Percentiles rank a stretch among this genome's conserved stretches.
Conservation (phyloP, 192 early-diverging fungal species). For the Backusella australiensis region DNA sequence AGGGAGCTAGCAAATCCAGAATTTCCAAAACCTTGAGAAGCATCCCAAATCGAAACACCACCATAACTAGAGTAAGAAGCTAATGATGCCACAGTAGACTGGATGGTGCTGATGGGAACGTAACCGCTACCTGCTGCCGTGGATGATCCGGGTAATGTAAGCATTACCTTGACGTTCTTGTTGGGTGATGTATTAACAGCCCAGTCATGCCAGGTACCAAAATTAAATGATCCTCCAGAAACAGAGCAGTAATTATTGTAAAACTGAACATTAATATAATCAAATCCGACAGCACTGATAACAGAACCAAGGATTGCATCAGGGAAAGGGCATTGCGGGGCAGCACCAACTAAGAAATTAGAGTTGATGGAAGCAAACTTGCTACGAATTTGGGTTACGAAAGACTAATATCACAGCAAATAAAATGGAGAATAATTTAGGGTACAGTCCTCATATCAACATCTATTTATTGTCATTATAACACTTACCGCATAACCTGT, state of each 20-base stretch:
- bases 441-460: not conserved
- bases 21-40: slow-evolving; percentile 60
- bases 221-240: slow-evolving; percentile 61
- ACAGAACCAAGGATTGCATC: slow-evolving; percentile 63
- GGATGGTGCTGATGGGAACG: slow-evolving; percentile 48
- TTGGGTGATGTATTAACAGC: slow-evolving; percentile 57
- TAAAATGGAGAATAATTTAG: not conserved
- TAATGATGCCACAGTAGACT: slow-evolving; percentile 34
- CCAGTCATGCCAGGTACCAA: slow-evolving; percentile 70
- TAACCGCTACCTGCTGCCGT: slow-evolving; percentile 62
- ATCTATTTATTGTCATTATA: not conserved
- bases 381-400: slow-evolving; percentile 55
- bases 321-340: slow-evolving; percentile 77
- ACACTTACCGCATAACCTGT: slow-evolving; percentile 47
- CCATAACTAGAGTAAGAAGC: slow-evolving; percentile 58
- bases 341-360: slow-evolving; percentile 57
- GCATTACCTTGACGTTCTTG: slow-evolving; percentile 61
- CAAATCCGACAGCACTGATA: slow-evolving; percentile 57
- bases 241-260: slow-evolving; percentile 80
- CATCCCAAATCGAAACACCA: slow-evolving; percentile 77
- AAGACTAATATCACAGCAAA: slow-evolving; percentile 18
- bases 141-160: slow-evolving; percentile 63
- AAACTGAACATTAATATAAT: slow-evolving; percentile 75
- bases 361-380: slow-evolving; percentile 37
- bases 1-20: slow-evolving; percentile 28